Conservation (phyloP, 306 rosid genomes). For the Fragaria ananassa region DNA sequence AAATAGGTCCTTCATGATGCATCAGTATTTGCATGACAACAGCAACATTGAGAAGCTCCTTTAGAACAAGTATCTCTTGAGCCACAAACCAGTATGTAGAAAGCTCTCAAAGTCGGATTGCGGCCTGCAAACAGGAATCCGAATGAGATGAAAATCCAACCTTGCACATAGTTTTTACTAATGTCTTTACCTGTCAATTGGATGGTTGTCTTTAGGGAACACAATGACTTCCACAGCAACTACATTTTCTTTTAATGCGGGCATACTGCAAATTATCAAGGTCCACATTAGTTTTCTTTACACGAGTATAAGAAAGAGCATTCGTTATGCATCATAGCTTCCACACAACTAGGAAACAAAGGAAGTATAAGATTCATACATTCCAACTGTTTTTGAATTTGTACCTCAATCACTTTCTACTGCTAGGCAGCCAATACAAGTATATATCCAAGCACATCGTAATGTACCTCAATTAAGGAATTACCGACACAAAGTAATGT, state of each 20-base stretch:
- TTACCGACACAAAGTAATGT: neutral
- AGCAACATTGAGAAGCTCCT: constrained; percentile 14
- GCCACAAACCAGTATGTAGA: constrained; percentile 68
- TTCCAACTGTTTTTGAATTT: neutral
- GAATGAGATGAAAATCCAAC: neutral
- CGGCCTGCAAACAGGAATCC: constrained; percentile 47
- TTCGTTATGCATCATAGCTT: neutral
- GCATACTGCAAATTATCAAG: constrained; percentile 59
- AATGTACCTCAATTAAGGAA: neutral
- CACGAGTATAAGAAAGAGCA: neutral
- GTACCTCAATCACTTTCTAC: neutral
- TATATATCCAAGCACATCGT: neutral
- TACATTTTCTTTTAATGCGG: constrained; percentile 74
- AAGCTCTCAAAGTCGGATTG: constrained; percentile 92
- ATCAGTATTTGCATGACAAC: neutral
- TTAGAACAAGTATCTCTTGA: constrained; percentile 64
- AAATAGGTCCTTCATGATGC: neutral
- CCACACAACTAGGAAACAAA: neutral
- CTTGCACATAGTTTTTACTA: neutral
- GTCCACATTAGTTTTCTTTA: neutral
- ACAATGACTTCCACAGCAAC: constrained; percentile 53
- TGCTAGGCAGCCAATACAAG: neutral
- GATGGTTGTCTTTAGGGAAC: constrained; percentile 79
- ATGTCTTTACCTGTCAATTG: constrained; percentile 59
- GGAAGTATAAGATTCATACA: neutral